These are phyloP conservation scores for Kwoniella bestiolae DNA, from an alignment of 768 basidiomycete genomes.

Conservation along the genomic window DNA sequence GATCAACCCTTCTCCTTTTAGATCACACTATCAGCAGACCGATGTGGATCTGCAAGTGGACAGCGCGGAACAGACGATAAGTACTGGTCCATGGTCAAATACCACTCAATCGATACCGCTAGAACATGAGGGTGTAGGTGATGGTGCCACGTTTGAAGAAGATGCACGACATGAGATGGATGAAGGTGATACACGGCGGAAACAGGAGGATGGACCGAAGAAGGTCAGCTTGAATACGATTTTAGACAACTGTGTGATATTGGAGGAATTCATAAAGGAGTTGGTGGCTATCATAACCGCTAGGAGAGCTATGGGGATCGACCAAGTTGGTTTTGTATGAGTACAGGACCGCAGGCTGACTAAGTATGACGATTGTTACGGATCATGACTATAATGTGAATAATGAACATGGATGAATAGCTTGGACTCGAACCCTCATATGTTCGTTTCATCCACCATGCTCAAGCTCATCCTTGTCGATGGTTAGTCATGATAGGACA, in stretches of 20 bases:
- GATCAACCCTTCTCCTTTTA: slow-evolving; percentile 66
- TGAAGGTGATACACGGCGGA: slow-evolving; percentile 7
- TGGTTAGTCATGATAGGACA: not conserved
- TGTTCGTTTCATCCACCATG: not conserved
- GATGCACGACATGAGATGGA: not conserved
- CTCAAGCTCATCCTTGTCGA: not conserved
- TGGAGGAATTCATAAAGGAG: slow-evolving; percentile 96
- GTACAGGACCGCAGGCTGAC: not conserved
- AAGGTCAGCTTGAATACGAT: slow-evolving; percentile 77
- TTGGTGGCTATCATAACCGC: slow-evolving; percentile 43
- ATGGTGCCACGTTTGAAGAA: slow-evolving; percentile 26
- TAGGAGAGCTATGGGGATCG: slow-evolving; percentile 45
- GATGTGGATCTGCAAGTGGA: slow-evolving; percentile 71
- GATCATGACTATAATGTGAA: not conserved
- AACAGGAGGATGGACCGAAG: slow-evolving; percentile 38
- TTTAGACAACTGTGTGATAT: slow-evolving; percentile 89
- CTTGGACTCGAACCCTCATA: not conserved
- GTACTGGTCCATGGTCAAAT: slow-evolving; percentile 70
- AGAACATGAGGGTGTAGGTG: slow-evolving; percentile 36
- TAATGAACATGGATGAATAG: not conserved
- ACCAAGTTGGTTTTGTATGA: slow-evolving; percentile 39
- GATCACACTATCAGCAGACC: slow-evolving; percentile 82
- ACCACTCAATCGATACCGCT: slow-evolving; percentile 27
- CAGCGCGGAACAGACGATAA: slow-evolving; percentile 64
- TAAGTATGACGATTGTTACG: not conserved